A percentile compares a stretch with the other conserved stretches of the same genome.
phyloP scores from a whole-genome alignment of 2,329 filamentous ascomycete genomes.

The Calonectria henricotiae region DNA sequence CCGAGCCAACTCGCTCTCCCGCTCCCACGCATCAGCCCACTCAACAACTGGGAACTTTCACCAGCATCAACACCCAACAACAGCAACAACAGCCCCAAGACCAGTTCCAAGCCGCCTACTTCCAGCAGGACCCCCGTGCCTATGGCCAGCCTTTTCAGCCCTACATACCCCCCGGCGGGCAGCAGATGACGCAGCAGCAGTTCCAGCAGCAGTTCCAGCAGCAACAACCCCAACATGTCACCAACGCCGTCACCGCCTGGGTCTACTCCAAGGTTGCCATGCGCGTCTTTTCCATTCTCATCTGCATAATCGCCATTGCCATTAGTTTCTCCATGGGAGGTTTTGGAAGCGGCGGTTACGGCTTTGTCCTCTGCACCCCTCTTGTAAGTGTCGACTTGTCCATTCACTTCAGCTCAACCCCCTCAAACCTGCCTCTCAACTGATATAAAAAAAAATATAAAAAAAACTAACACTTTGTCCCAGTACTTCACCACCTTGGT shows the following conservation, averaged over 20 bases:
- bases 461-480: constrained; percentile 14
- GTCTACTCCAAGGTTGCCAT: constrained; percentile 54
- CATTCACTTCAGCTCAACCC: neutral
- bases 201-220: constrained; percentile 34
- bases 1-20: constrained; percentile 34
- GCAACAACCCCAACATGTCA: constrained; percentile 35
- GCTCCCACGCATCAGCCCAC: constrained; percentile 38
- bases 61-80: neutral
- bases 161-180: constrained; percentile 36
- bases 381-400: constrained; percentile 39
- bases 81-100: constrained; percentile 39
- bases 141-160: constrained; percentile 51
- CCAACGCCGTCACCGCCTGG: constrained; percentile 46
- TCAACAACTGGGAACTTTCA: constrained; percentile 28
- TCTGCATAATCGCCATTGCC: constrained; percentile 52
- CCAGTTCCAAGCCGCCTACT: constrained; percentile 40
- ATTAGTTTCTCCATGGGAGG: constrained; percentile 50
- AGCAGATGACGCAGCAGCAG: constrained; percentile 37
- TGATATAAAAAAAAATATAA: neutral
- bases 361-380: constrained; percentile 42
- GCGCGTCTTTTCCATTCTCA: constrained; percentile 51
- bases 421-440: neutral
- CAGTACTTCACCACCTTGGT: constrained; percentile 58
- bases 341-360: neutral
- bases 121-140: constrained; percentile 44